A percentile compares a stretch with the other conserved stretches of the same genome.
phyloP scores from a whole-genome alignment of 352 stramenopile species.

The Elongisporangium prolatum region DNA sequence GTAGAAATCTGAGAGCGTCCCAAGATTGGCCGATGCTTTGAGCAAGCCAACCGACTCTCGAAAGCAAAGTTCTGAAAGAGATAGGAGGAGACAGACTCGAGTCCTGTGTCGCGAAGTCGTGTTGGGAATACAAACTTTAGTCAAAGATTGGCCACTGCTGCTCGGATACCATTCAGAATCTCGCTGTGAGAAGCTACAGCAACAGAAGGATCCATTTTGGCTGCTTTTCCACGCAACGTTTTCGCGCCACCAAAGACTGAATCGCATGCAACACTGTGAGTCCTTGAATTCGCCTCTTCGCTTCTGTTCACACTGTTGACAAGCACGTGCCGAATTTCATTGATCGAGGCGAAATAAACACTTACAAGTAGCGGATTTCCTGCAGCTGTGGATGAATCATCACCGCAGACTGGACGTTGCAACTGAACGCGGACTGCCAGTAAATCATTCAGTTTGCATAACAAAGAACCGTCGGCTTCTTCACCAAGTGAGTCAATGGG shows the following conservation, averaged over 20 bases:
- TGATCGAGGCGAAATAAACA: conserved; percentile 41
- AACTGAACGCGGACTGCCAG: conserved; percentile 38
- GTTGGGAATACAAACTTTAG: no score
- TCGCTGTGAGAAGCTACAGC: conserved; percentile 18
- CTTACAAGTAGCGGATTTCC: conserved; percentile 27
- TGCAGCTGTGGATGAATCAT: background rate
- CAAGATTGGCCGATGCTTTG: no score
- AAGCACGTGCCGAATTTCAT: conserved; percentile 40
- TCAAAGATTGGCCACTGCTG: conserved; percentile 34
- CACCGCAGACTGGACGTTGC: background rate
- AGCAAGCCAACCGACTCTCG: no score
- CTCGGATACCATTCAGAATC: conserved; percentile 34
- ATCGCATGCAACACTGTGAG: conserved; percentile 19
- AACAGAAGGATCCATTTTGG: conserved; percentile 8
- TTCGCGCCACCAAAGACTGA: conserved; percentile 31
- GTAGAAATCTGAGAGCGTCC: no score
- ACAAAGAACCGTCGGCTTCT: conserved; percentile 34
- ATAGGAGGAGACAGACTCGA: no score
- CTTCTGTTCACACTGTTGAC: conserved; percentile 37
- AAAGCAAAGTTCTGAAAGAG: no score
- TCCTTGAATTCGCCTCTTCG: conserved; percentile 1
- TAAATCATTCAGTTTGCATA: conserved; percentile 45
- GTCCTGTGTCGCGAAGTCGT: no score
- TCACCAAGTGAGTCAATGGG: conserved; percentile 20
- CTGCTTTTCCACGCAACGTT: conserved; percentile 4